phyloP scores from a whole-genome alignment of 306 rosid genomes.

The Inga oerstediana region DNA sequence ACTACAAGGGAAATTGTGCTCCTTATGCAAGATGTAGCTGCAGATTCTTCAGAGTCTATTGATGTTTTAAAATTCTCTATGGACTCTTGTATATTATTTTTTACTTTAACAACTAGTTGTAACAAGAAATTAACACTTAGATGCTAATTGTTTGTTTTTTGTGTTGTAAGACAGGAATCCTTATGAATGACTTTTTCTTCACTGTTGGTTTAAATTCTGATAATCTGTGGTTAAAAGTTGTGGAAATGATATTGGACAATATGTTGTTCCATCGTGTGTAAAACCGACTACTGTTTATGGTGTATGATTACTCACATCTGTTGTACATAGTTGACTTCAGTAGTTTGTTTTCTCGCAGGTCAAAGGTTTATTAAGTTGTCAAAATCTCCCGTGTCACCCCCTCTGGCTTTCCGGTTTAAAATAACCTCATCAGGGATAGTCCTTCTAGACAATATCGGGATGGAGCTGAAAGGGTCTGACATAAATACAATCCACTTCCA shows the following conservation, averaged over 20 bases:
- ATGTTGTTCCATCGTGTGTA: conserved; percentile 2
- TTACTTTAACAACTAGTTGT: conserved; percentile 7
- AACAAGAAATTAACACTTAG: not conserved
- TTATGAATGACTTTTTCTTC: conserved; percentile 2
- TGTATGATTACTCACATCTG: conserved; percentile 14
- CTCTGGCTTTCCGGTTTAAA: conserved; percentile 73
- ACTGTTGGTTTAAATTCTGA: conserved; percentile 3
- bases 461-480: conserved; percentile 67
- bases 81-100: not conserved
- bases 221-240: not conserved
- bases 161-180: conserved; percentile 11
- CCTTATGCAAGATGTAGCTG: not conserved
- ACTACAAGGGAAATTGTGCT: not conserved
- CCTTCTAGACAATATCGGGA: conserved; percentile 63
- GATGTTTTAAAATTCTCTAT: not conserved
- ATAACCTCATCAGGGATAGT: conserved; percentile 74
- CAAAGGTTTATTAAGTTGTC: conserved; percentile 81
- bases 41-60: conserved; percentile 8
- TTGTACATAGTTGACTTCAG: conserved; percentile 14
- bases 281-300: not conserved
- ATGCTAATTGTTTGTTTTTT: not conserved
- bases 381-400: conserved; percentile 86
- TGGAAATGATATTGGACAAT: not conserved
- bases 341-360: conserved; percentile 53
- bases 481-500: conserved; percentile 73